Percentiles rank a stretch among this genome's conserved stretches.
These are phyloP conservation scores for Fusarium xylarioides DNA, from an alignment of 2,329 filamentous ascomycete genomes.

Conservation along the genomic window DNA sequence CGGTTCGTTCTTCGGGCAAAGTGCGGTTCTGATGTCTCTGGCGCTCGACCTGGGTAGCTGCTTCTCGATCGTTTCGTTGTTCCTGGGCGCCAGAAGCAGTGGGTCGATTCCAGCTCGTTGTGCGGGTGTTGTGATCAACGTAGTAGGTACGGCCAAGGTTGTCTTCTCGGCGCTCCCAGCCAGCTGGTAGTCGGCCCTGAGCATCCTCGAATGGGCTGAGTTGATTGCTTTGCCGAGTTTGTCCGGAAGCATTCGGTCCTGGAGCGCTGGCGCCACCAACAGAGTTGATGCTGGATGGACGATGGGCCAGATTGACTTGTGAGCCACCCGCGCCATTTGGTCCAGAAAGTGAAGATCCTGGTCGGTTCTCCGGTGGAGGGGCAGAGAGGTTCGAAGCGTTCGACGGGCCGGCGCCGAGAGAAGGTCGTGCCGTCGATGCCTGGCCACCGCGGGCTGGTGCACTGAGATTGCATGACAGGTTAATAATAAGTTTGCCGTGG, in stretches of 20 bases:
- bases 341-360: conserved; percentile 62
- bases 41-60: conserved; percentile 91
- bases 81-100: conserved; percentile 80
- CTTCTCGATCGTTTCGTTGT: conserved; percentile 78
- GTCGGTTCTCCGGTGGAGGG: conserved; percentile 57
- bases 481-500: conserved; percentile 96
- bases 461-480: conserved; percentile 89
- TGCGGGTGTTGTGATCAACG: conserved; percentile 96
- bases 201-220: conserved; percentile 96
- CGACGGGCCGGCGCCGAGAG: conserved; percentile 56
- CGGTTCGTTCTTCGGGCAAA: conserved; percentile 93
- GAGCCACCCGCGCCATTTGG: conserved; percentile 57
- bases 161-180: conserved; percentile 96
- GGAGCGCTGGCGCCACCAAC: conserved; percentile 41
- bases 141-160: conserved; percentile 96
- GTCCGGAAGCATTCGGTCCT: conserved; percentile 45
- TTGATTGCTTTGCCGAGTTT: conserved; percentile 49
- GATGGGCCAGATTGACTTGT: conserved; percentile 54
- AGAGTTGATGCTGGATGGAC: conserved; percentile 58
- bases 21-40: conserved; percentile 95
- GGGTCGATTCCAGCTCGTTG: conserved; percentile 95
- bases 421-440: conserved; percentile 57
- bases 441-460: conserved; percentile 68
- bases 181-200: conserved; percentile 90
- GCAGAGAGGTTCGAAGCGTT: conserved; percentile 55